Conservation (phyloP, 179 eudicot species). For the Silene vulgaris region DNA sequence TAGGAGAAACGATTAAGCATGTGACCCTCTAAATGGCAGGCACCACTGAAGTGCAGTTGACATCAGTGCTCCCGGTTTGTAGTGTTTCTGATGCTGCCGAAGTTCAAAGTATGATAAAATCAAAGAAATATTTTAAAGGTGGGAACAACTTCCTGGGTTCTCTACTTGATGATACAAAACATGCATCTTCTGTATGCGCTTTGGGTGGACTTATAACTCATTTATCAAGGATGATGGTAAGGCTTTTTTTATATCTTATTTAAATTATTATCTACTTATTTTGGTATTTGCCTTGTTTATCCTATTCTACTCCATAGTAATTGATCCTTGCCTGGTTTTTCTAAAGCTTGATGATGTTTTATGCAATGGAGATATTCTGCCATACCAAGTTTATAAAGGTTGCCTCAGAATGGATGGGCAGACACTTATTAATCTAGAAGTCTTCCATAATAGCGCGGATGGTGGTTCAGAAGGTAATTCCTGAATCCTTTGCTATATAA, state of each 20-base stretch:
- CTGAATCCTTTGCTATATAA: slow-evolving; percentile 7
- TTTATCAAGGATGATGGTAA: slow-evolving; percentile 76
- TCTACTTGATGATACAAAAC: slow-evolving; percentile 52
- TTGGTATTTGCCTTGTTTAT: background rate
- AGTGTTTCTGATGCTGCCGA: slow-evolving; percentile 56
- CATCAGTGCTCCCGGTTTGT: slow-evolving; percentile 44
- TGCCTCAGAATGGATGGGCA: slow-evolving; percentile 99
- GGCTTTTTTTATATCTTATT: slow-evolving; percentile 5
- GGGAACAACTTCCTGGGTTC: slow-evolving; percentile 46
- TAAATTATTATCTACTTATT: background rate
- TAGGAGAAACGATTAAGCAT: background rate
- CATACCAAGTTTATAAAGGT: slow-evolving; percentile 83
- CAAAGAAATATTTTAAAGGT: slow-evolving; percentile 68
- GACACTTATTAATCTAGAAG: slow-evolving; percentile 83
- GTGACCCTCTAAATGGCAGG: slow-evolving; percentile 40
- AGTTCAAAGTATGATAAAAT: slow-evolving; percentile 56
- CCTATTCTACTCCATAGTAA: background rate
- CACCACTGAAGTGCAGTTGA: slow-evolving; percentile 44
- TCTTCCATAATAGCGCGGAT: slow-evolving; percentile 75
- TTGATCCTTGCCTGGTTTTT: slow-evolving; percentile 16
- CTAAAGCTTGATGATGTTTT: slow-evolving; percentile 70
- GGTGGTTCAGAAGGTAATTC: slow-evolving; percentile 71
- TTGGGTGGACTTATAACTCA: slow-evolving; percentile 78
- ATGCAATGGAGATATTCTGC: slow-evolving; percentile 69
- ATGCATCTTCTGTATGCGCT: slow-evolving; percentile 69